Conservation (phyloP, 75 land plant species). For the Selaginella tamariscina region DNA sequence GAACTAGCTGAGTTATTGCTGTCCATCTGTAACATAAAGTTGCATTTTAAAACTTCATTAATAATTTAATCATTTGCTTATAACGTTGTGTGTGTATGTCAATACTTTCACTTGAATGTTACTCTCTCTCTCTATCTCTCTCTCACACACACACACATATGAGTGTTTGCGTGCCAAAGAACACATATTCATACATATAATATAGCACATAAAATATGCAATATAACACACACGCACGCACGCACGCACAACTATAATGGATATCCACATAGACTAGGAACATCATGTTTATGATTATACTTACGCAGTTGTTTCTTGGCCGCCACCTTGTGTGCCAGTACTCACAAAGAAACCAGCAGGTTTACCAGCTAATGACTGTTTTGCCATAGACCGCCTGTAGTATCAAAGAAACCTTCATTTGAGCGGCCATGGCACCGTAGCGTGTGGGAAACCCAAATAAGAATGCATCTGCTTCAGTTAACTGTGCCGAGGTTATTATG, state of each 20-base stretch:
- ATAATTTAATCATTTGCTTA: too few relatives aligned
- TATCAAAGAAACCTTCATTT: neutral
- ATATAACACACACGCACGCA: neutral
- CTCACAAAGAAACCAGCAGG: neutral
- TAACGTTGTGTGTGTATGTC: too few relatives aligned
- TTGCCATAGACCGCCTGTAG: neutral
- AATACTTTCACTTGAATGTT: too few relatives aligned
- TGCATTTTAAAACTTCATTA: too few relatives aligned
- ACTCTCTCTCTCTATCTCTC: too few relatives aligned
- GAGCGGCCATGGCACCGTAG: constrained; percentile 2
- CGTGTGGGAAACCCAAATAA: neutral
- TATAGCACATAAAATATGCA: neutral
- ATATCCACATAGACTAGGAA: too few relatives aligned
- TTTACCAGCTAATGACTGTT: neutral
- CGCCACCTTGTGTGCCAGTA: neutral
- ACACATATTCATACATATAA: too few relatives aligned
- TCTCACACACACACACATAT: too few relatives aligned
- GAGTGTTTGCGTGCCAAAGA: too few relatives aligned
- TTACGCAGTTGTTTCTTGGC: neutral
- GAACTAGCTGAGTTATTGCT: constrained; percentile 70
- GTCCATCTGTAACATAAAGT: constrained; percentile 80
- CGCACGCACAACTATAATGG: too few relatives aligned
- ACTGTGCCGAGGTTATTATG: neutral
- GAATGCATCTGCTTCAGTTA: neutral
- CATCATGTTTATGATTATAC: neutral